These are phyloP conservation scores for Colletotrichum cuscutae DNA, from an alignment of 2,329 filamentous ascomycete species.

Conservation along the genomic window DNA sequence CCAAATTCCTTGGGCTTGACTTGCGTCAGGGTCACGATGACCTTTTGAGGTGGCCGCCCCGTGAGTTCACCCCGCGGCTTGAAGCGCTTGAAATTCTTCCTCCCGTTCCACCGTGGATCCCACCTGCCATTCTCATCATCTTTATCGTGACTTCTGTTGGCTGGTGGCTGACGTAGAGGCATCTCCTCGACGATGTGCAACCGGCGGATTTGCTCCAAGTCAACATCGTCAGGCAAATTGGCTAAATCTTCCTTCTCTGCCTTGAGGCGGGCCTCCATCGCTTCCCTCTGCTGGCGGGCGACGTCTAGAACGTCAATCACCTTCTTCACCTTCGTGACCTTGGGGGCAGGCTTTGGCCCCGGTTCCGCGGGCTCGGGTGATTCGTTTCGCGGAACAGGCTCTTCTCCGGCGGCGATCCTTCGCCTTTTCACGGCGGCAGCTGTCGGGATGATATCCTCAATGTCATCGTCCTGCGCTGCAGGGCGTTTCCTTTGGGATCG, in stretches of 20 bases:
- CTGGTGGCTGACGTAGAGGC: constrained; percentile 61
- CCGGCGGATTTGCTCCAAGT: constrained; percentile 77
- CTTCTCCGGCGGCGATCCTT: constrained; percentile 69
- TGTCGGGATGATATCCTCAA: constrained; percentile 80
- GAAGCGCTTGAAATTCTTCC: constrained; percentile 97
- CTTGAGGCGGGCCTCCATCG: constrained; percentile 72
- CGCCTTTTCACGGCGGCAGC: constrained; percentile 83
- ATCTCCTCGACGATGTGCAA: constrained; percentile 83
- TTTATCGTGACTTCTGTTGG: constrained; percentile 56
- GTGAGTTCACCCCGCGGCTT: constrained; percentile 63
- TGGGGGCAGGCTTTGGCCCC: constrained; percentile 41
- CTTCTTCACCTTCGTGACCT: constrained; percentile 61
- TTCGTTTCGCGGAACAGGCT: constrained; percentile 50
- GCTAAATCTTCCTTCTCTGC: constrained; percentile 65
- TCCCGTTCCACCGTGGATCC: constrained; percentile 91
- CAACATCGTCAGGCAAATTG: constrained; percentile 69
- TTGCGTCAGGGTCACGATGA: constrained; percentile 79
- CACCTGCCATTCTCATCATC: constrained; percentile 71
- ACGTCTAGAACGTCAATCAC: constrained; percentile 77
- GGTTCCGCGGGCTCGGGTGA: constrained; percentile 41
- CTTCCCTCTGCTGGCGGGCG: constrained; percentile 68
- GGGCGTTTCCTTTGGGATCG: constrained; percentile 57
- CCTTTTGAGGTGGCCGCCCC: constrained; percentile 54
- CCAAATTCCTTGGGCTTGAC: constrained; percentile 78
- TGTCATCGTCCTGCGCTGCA: constrained; percentile 63